Conservation (phyloP, 495 filamentous ascomycete species). For the Daldinia vernicosa region DNA sequence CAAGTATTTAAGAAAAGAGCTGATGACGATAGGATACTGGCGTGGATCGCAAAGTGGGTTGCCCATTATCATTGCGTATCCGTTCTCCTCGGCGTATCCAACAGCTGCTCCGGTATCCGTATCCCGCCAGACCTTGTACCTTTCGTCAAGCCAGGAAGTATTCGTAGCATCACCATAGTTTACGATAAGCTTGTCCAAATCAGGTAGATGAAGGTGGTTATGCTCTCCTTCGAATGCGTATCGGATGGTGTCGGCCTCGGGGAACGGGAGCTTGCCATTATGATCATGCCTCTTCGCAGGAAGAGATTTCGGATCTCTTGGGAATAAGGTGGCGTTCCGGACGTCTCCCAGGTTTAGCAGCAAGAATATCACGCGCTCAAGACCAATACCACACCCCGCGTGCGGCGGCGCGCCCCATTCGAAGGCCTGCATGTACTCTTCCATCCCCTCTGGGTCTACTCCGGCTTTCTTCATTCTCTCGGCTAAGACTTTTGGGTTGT, state of each 20-base stretch:
- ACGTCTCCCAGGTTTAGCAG: constrained; percentile 88
- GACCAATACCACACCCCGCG: constrained; percentile 87
- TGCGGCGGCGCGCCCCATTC: constrained; percentile 89
- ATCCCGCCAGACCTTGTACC: constrained; percentile 85
- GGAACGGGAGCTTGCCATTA: constrained; percentile 70
- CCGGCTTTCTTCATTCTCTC: constrained; percentile 79
- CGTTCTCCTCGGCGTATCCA: constrained; percentile 76
- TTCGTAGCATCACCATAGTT: constrained; percentile 92
- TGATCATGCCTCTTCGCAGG: constrained; percentile 59
- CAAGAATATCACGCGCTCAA: constrained; percentile 88
- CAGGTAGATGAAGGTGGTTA: constrained; percentile 66
- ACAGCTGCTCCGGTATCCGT: constrained; percentile 78
- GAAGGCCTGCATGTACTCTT: constrained; percentile 90
- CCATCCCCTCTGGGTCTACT: constrained; percentile 77
- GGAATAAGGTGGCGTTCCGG: constrained; percentile 83
- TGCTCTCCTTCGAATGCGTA: constrained; percentile 58
- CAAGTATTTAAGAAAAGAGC: constrained; percentile 75
- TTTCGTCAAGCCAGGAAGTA: constrained; percentile 85
- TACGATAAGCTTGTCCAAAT: constrained; percentile 81
- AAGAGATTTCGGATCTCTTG: constrained; percentile 82
- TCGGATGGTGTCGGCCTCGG: constrained; percentile 76
- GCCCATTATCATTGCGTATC: constrained; percentile 79
- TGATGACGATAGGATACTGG: constrained; percentile 75
- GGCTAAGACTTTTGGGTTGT: constrained; percentile 77
- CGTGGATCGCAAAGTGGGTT: constrained; percentile 78